Conservation (phyloP, 1,284 basidiomycete genomes). For the Sanghuangporus weigelae region DNA sequence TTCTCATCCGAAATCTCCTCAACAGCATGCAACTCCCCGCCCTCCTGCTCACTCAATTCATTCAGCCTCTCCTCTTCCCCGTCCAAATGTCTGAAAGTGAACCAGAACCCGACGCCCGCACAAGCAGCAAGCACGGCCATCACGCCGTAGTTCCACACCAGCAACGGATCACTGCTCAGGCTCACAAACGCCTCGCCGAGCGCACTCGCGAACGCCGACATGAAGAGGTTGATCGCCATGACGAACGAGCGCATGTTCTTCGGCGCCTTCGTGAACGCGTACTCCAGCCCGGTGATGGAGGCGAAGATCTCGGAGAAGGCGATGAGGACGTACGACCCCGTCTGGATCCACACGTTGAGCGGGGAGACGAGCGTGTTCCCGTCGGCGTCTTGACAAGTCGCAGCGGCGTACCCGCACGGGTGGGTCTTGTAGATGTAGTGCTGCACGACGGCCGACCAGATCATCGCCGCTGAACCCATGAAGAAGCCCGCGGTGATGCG, state of each 20-base stretch:
- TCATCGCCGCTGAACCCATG: conserved; percentile 32
- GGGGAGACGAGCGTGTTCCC: conserved; percentile 18
- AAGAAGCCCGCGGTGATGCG: conserved; percentile 42
- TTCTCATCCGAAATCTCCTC: not conserved
- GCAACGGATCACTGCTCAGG: conserved; percentile 38
- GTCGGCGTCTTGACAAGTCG: conserved; percentile 44
- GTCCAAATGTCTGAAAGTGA: conserved; percentile 55
- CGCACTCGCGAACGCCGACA: conserved; percentile 57
- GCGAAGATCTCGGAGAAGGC: conserved; percentile 79
- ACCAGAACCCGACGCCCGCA: conserved; percentile 55
- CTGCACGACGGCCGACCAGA: conserved; percentile 61
- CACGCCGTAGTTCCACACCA: conserved; percentile 47
- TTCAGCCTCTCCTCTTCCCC: conserved; percentile 59
- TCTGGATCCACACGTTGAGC: conserved; percentile 19
- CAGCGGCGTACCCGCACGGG: conserved; percentile 57
- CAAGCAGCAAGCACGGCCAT: conserved; percentile 36
- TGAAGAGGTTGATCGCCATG: conserved; percentile 72
- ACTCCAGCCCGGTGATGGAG: conserved; percentile 82
- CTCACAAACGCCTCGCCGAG: conserved; percentile 56
- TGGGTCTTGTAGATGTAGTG: conserved; percentile 70
- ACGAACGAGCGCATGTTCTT: conserved; percentile 79
- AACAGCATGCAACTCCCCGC: not conserved
- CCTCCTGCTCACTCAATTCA: conserved; percentile 27
- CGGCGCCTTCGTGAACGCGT: conserved; percentile 86
- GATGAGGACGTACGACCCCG: conserved; percentile 49